Evolutionary conservation across 352 stramenopile species (phyloP).

Genomic region (Hyaloperonospora arabidopsidis): DNA sequence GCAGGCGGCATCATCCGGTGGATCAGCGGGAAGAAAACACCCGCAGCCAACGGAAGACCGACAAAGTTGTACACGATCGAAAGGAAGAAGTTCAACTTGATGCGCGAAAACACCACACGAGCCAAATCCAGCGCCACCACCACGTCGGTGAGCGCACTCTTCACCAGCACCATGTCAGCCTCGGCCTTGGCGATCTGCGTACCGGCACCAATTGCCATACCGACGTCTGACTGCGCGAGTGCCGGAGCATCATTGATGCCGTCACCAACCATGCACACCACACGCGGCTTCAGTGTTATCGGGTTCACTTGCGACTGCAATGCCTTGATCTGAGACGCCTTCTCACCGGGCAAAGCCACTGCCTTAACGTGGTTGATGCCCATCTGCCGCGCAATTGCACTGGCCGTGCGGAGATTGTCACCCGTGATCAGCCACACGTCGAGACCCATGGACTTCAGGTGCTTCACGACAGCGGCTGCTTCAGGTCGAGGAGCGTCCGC

Average conservation of each 20-base stretch:
- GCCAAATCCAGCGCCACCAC: constrained; percentile 78
- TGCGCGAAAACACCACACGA: constrained; percentile 72
- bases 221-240: constrained; percentile 87
- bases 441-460: constrained; percentile 73
- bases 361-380: constrained; percentile 84
- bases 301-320: constrained; percentile 65
- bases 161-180: constrained; percentile 85
- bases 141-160: constrained; percentile 76
- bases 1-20: constrained; percentile 80
- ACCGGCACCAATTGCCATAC: constrained; percentile 88
- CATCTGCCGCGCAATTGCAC: constrained; percentile 82
- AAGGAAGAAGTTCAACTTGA: constrained; percentile 84
- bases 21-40: constrained; percentile 71
- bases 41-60: constrained; percentile 73
- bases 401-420: constrained; percentile 91
- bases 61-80: constrained; percentile 84
- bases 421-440: constrained; percentile 87
- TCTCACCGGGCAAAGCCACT: constrained; percentile 90
- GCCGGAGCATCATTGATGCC: constrained; percentile 94
- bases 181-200: constrained; percentile 86
- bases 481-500: constrained; percentile 71
- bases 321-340: constrained; percentile 87
- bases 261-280: constrained; percentile 91
- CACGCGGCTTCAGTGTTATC: constrained; percentile 60
- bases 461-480: constrained; percentile 54